Conservation (phyloP, 768 basidiomycete species). For the Cystofilobasidium capitatum region DNA sequence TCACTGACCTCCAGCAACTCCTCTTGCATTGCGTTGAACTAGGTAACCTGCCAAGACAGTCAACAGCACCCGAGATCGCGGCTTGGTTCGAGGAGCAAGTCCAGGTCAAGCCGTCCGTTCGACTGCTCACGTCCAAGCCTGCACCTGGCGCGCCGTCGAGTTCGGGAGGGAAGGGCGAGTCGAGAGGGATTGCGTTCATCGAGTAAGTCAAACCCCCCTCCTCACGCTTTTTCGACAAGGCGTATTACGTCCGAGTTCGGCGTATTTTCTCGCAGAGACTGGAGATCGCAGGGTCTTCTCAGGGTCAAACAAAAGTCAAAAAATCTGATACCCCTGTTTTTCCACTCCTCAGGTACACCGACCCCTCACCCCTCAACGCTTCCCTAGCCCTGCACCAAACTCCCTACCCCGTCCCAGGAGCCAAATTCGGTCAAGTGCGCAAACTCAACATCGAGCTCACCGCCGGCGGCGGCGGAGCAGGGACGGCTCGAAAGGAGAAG, state of each 20-base stretch:
- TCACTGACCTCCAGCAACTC: background rate
- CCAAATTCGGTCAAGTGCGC: background rate
- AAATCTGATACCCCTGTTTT: too few relatives aligned
- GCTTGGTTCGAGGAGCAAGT: slow-evolving; percentile 22
- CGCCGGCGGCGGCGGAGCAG: slow-evolving; percentile 21
- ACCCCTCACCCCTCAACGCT: slow-evolving; percentile 19
- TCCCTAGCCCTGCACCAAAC: slow-evolving; percentile 24
- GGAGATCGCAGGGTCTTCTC: background rate
- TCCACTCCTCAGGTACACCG: slow-evolving; percentile 13
- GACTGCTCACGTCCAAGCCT: slow-evolving; percentile 24
- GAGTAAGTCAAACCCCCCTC: slow-evolving; percentile 2
- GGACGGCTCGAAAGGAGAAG: slow-evolving; percentile 14
- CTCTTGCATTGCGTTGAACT: background rate
- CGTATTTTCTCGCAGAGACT: background rate
- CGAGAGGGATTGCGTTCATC: slow-evolving; percentile 24
- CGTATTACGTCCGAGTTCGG: background rate
- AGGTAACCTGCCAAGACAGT: slow-evolving; percentile 23
- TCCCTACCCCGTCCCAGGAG: slow-evolving; percentile 17
- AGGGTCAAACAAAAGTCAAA: background rate
- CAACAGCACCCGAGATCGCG: slow-evolving; percentile 18
- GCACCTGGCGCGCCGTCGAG: slow-evolving; percentile 11
- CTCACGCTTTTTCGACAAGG: background rate
- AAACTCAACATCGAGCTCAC: slow-evolving; percentile 26
- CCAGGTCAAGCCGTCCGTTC: slow-evolving; percentile 21
- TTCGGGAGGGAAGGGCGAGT: slow-evolving; percentile 14